Base-by-base conservation (phyloP, 495 filamentous ascomycete genomes). In the Friedmanniomyces simplex region DNA sequence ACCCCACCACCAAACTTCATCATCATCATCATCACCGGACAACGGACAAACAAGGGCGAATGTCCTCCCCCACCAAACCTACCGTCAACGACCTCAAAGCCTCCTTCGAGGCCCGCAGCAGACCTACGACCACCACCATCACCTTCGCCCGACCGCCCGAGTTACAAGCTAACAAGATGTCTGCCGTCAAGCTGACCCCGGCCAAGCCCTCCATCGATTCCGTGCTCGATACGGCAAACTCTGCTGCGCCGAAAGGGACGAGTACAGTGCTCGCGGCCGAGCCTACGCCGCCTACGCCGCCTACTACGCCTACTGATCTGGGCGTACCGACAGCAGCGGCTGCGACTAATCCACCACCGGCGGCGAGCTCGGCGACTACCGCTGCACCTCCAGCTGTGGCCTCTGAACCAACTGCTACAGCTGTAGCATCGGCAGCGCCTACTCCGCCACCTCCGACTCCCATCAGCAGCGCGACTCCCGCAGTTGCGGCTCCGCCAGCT, bases 61-160 rank as follows among this genome's bases (percentile, higher is more conserved):
- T 43, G 39, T 20, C 39, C 4, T 16, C 39, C 18, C 18, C 39
- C 39, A 43, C 39, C n/a, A n/a, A n/a, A 26, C 46, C 46, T 49
- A 56, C 13, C 41, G n/a, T 56, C 53, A 43, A 30, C 25, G 41
- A 56, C 41, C 24, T 58, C 10, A 37, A 32, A 46, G 48, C 47
- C 20, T 25, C 50, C 26, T 60, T 49, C 57, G 57, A 60, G 24
- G 30, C 57, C 51, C 50, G 51, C 50, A 60, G 57, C 55, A 37
- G 26, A 50, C 43, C 54, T 1, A 57, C 53, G 24, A 46, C 54
- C 16, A 46, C 54, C 16, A 49, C 26, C 24, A 20, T 32, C 14
- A 36, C 6, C 24, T 18, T 24, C 41, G 7, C 34, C 30, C 42
- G 12, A 49, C n/a, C 30, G 16, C 42, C 50, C 20, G 18, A 34